Evolutionary conservation across 306 rosid species (phyloP).

Genomic region (Prunus kanzakura): DNA sequence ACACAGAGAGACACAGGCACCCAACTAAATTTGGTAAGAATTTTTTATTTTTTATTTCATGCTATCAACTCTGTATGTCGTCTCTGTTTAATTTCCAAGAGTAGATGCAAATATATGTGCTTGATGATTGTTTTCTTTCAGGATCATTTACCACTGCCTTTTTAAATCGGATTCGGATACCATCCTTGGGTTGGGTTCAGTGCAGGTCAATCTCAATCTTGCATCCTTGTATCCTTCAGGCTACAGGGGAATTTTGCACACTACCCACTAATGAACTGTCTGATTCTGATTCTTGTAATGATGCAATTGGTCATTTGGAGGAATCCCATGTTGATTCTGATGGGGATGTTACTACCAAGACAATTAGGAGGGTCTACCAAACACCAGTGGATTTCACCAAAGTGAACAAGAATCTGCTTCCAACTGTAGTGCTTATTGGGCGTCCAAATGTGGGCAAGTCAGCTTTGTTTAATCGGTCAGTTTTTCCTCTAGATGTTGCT

Average conservation of each 20-base stretch:
- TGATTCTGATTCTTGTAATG: neutral
- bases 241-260: neutral
- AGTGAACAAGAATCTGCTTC: conserved; percentile 50
- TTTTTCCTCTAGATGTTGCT: neutral
- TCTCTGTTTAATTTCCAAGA: neutral
- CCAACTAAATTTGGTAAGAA: neutral
- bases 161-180: neutral
- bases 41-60: neutral
- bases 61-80: neutral
- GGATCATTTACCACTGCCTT: neutral
- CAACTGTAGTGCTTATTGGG: conserved; percentile 57
- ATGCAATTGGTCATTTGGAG: neutral
- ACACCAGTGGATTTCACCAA: conserved; percentile 56
- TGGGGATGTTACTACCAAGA: neutral
- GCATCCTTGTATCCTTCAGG: neutral
- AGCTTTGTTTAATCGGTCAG: conserved; percentile 67
- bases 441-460: conserved; percentile 81
- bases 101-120: neutral
- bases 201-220: conserved; percentile 7
- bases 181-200: conserved; percentile 2
- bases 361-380: neutral
- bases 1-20: neutral
- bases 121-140: neutral
- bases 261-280: neutral
- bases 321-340: neutral